Conservation (phyloP, 768 basidiomycete species). For the Hortiboletus flavorubellus region DNA sequence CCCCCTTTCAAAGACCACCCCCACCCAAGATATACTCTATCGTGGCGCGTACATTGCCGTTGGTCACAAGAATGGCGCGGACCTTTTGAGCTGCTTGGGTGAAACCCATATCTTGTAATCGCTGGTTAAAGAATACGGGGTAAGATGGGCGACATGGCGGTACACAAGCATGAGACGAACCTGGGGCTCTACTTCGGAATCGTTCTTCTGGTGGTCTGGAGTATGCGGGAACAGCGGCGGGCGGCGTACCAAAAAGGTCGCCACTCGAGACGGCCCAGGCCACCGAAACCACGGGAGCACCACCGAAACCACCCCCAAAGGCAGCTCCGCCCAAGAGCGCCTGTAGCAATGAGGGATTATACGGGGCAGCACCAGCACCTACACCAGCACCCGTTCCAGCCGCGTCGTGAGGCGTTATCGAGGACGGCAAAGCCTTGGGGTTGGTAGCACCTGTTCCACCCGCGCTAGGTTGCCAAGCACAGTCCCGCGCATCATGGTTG, state of each 20-base stretch:
- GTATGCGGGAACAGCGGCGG: constrained; percentile 49
- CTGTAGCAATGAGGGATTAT: constrained; percentile 46
- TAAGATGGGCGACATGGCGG: not conserved
- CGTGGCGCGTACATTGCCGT: constrained; percentile 88
- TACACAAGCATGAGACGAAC: constrained; percentile 31
- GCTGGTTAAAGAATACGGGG: constrained; percentile 44
- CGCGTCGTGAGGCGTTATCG: constrained; percentile 17
- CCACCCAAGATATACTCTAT: constrained; percentile 90
- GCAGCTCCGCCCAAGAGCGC: constrained; percentile 8
- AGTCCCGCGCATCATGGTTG: constrained; percentile 29
- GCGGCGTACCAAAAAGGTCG: constrained; percentile 25
- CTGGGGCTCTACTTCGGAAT: constrained; percentile 81
- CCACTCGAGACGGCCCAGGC: constrained; percentile 30
- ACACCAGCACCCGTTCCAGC: constrained; percentile 18
- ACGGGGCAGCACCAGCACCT: constrained; percentile 10
- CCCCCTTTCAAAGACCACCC: constrained; percentile 45
- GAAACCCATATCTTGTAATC: constrained; percentile 95
- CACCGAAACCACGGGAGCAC: constrained; percentile 19
- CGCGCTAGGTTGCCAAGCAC: constrained; percentile 38
- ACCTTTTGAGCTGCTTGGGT: constrained; percentile 87
- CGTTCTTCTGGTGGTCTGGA: constrained; percentile 83
- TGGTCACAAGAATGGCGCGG: constrained; percentile 84
- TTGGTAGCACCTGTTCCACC: constrained; percentile 18
- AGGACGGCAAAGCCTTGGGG: constrained; percentile 19
- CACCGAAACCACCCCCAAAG: not conserved